A percentile compares a stretch with the other conserved stretches of the same genome.
Conservation (phyloP, 176 grass and related monocot genomes). For the Oryza glumipatula region DNA sequence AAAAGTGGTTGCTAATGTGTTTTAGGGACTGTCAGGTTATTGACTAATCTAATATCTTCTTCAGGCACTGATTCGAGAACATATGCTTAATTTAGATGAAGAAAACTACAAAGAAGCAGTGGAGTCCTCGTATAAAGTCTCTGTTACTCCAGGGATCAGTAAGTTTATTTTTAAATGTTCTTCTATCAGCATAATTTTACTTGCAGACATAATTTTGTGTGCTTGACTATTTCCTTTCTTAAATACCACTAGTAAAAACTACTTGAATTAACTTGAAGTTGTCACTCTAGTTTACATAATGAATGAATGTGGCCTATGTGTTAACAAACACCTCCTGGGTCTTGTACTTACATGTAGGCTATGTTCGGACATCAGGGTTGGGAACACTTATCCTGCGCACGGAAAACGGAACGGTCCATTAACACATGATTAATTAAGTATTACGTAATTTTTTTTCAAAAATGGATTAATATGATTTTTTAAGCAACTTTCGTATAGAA, state of each 20-base stretch:
- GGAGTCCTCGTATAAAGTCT: constrained; percentile 92
- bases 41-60: constrained; percentile 39
- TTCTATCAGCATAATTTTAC: constrained; percentile 17
- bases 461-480: no score
- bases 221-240: neutral
- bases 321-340: neutral
- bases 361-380: no score
- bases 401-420: no score
- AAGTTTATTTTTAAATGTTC: constrained; percentile 45
- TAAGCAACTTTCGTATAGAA: no score
- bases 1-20: neutral
- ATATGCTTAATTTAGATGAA: constrained; percentile 93
- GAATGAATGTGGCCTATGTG: constrained; percentile 7
- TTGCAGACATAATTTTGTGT: neutral
- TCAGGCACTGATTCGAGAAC: constrained; percentile 86
- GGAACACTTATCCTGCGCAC: no score
- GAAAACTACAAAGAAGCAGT: constrained; percentile 98
- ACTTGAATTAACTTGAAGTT: neutral
- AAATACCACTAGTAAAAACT: neutral
- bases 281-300: constrained; percentile 29
- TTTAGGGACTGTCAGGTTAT: constrained; percentile 24
- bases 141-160: constrained; percentile 78
- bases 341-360: constrained; percentile 3
- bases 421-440: no score
- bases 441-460: no score